Evolutionary conservation across 768 basidiomycete genomes (phyloP).

Genomic region (Leccinum longicurvipes): DNA sequence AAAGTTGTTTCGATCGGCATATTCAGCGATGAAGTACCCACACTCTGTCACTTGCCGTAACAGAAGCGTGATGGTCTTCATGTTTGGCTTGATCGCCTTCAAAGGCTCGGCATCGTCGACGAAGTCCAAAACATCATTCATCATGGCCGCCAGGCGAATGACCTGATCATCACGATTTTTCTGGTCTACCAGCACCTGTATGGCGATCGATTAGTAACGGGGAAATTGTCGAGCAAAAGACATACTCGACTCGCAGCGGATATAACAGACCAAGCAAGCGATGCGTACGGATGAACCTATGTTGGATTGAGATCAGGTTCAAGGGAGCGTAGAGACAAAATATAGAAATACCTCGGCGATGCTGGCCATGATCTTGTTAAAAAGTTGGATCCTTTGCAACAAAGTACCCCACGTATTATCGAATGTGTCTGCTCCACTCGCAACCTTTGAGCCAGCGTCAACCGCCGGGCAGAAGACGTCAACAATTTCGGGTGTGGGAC

Average conservation of each 20-base stretch:
- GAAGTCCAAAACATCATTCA: neutral
- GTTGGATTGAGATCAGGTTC: neutral
- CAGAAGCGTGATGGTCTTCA: neutral
- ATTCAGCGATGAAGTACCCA: neutral
- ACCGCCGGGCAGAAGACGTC: neutral
- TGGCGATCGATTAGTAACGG: neutral
- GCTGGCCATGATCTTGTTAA: neutral
- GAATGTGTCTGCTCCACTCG: neutral
- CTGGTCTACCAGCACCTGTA: neutral
- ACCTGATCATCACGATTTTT: neutral
- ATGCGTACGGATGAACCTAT: neutral
- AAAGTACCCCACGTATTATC: neutral
- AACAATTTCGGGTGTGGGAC: neutral
- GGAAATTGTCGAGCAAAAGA: neutral
- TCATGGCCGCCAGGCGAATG: neutral
- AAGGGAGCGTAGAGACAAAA: neutral
- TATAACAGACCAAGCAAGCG: neutral
- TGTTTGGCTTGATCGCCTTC: neutral
- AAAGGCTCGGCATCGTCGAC: neutral
- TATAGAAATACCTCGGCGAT: neutral
- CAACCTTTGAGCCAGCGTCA: neutral
- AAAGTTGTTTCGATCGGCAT: neutral
- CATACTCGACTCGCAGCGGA: neutral
- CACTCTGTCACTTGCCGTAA: neutral
- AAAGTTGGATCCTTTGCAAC: neutral